These are phyloP conservation scores for Blyttiomyces sp. DNA, from an alignment of 371 early-diverging fungal species.

Conservation along the genomic window DNA sequence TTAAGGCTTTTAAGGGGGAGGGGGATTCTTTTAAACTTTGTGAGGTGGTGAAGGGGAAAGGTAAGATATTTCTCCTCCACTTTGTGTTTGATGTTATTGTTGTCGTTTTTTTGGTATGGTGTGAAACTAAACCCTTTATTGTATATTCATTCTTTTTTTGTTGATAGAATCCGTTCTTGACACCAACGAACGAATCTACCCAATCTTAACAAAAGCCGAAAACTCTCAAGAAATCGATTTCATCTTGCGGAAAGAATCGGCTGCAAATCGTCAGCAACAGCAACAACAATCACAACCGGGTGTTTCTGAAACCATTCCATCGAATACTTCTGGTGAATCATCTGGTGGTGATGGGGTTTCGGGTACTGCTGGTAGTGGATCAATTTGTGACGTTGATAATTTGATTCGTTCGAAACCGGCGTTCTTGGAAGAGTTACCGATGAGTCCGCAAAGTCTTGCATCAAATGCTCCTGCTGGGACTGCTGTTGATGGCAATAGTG, in stretches of 20 bases:
- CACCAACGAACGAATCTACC: constrained; percentile 19
- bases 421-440: background rate
- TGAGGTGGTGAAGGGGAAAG: constrained; percentile 24
- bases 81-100: background rate
- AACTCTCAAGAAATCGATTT: constrained; percentile 29
- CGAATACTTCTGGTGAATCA: too few relatives aligned
- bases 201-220: constrained; percentile 25
- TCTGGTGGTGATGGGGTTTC: too few relatives aligned
- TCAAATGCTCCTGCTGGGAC: too few relatives aligned
- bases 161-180: constrained; percentile 22
- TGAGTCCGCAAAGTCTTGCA: too few relatives aligned
- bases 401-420: too few relatives aligned
- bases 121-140: too few relatives aligned
- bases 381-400: too few relatives aligned
- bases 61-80: constrained; percentile 7
- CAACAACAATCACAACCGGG: too few relatives aligned
- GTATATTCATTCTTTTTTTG: background rate
- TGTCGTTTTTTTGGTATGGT: background rate
- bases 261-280: constrained; percentile 27
- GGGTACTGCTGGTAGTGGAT: too few relatives aligned
- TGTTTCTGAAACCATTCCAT: too few relatives aligned
- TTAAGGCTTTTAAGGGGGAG: constrained; percentile 19
- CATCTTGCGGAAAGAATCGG: constrained; percentile 24
- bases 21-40: constrained; percentile 17
- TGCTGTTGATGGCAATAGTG: too few relatives aligned